These are phyloP conservation scores for Plectosphaerella sp. DNA, from an alignment of 2,329 filamentous ascomycete species.

Conservation along the genomic window DNA sequence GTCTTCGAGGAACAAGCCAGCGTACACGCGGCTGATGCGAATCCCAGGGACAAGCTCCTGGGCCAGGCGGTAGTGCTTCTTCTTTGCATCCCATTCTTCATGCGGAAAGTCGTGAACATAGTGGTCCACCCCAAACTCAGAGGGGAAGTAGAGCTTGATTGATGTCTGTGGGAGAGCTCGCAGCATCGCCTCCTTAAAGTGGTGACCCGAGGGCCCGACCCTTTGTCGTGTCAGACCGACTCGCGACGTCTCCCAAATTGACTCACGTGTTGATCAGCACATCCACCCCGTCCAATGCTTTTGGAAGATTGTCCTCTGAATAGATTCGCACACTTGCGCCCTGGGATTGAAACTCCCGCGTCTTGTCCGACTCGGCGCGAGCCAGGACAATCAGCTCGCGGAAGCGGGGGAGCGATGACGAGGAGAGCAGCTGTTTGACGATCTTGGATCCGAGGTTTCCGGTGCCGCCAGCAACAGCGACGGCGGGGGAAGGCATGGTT, in stretches of 20 bases:
- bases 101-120: constrained; percentile 28
- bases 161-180: constrained; percentile 15
- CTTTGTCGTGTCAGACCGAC: background rate
- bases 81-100: constrained; percentile 26
- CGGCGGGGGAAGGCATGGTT: background rate
- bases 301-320: constrained; percentile 14
- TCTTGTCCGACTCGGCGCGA: constrained; percentile 1
- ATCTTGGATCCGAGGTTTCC: constrained; percentile 4
- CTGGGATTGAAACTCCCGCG: background rate
- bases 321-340: constrained; percentile 6
- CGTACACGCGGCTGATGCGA: constrained; percentile 23
- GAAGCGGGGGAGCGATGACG: background rate
- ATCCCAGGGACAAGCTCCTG: constrained; percentile 10
- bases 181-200: constrained; percentile 21
- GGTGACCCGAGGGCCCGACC: constrained; percentile 7
- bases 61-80: constrained; percentile 18
- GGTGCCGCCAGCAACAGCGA: constrained; percentile 8
- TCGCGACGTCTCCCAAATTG: background rate
- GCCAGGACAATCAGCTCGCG: constrained; percentile 4
- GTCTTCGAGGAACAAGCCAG: constrained; percentile 25
- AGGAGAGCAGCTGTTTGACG: constrained; percentile 1
- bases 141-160: constrained; percentile 26
- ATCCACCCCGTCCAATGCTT: constrained; percentile 20
- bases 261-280: constrained; percentile 24
- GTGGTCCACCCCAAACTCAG: constrained; percentile 31